Base-by-base conservation (phyloP, 257 asterid genomes). In the Solanum tacnaense region DNA sequence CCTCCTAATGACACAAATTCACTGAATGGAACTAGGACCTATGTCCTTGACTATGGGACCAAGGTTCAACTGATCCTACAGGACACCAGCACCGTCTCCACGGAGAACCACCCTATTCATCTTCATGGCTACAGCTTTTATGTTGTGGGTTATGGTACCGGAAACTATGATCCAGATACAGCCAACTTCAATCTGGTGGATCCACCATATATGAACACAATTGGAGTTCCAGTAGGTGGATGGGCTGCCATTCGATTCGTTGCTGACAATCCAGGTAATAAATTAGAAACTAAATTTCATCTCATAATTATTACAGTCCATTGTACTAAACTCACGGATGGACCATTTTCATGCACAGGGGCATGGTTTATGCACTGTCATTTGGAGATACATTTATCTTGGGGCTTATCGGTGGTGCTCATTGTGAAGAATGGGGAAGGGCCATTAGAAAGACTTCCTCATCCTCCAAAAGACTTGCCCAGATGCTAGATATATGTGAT, bases 51-150 rank as follows among this genome's bases (percentile, higher is more conserved):
- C 87, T 94, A 93, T 71, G 96, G 96, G 87, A 90, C 94, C 5
- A 86, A 90, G 74, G 93, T 93, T 83, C 94, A 93, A 90, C 89
- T 94, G 5, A 92, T 94, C 60, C 90, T 94, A 90, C 96, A 93
- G 91, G 94, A 92, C 82, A 94, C 96, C 0, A 95, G 94, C 21
- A 92, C 94, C 1, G 78, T 93, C 25, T 36, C 96, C 5, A 92
- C 96, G 1, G 98, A 94, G 81, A 94, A 94, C 73, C 98, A 94
- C 78, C 98, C 96, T 2, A 94, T 94, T 88, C 96, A 94, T 88
- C 93, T 94, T 21, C 96, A 94, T 29, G 96, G 98, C 3, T 93
- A 89, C 58, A 94, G 93, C 89, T 93, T 94, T 93, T 91, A 94
- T 12, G 95, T 94, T 16, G 91, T 94, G 21, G 96, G 96, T 13